These are phyloP conservation scores for Coemansia sp. DNA, from an alignment of 192 early-diverging fungal species.

Conservation along the genomic window DNA sequence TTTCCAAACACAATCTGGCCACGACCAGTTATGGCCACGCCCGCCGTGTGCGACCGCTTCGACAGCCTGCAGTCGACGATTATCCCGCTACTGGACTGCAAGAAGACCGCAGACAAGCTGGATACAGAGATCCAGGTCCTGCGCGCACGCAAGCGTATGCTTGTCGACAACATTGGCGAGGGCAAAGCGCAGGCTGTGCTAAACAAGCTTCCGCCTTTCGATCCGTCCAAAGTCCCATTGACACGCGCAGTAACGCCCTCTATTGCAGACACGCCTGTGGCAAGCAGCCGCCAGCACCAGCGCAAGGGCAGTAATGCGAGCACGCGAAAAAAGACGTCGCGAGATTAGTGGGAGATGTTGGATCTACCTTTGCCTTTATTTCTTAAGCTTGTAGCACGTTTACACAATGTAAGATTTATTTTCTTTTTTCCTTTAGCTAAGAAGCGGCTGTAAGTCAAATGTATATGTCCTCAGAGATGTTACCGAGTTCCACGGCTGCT, in stretches of 20 bases:
- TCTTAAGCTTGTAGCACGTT: background rate
- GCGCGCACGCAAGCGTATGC: slow-evolving; percentile 46
- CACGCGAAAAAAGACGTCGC: slow-evolving; percentile 33
- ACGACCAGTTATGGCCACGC: slow-evolving; percentile 84
- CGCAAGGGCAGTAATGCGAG: slow-evolving; percentile 50
- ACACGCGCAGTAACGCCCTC: slow-evolving; percentile 15
- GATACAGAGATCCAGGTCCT: slow-evolving; percentile 70
- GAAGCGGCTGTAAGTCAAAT: no score
- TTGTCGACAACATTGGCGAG: slow-evolving; percentile 36
- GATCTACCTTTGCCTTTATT: no score
- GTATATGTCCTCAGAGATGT: no score
- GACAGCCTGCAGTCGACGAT: slow-evolving; percentile 75
- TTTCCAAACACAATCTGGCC: slow-evolving; percentile 55
- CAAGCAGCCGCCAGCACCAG: slow-evolving; percentile 24
- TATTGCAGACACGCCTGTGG: background rate
- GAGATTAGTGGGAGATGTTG: slow-evolving; percentile 5
- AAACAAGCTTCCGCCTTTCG: slow-evolving; percentile 37
- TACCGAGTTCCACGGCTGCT: no score
- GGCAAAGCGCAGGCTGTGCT: slow-evolving; percentile 25
- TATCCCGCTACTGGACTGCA: slow-evolving; percentile 76
- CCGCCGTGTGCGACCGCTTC: slow-evolving; percentile 74
- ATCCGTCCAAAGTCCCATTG: slow-evolving; percentile 13
- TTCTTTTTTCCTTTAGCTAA: background rate
- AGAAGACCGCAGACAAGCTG: slow-evolving; percentile 77
- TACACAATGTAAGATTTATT: no score